Conservation (phyloP, 352 stramenopile genomes). For the Pythium phragmiticola region DNA sequence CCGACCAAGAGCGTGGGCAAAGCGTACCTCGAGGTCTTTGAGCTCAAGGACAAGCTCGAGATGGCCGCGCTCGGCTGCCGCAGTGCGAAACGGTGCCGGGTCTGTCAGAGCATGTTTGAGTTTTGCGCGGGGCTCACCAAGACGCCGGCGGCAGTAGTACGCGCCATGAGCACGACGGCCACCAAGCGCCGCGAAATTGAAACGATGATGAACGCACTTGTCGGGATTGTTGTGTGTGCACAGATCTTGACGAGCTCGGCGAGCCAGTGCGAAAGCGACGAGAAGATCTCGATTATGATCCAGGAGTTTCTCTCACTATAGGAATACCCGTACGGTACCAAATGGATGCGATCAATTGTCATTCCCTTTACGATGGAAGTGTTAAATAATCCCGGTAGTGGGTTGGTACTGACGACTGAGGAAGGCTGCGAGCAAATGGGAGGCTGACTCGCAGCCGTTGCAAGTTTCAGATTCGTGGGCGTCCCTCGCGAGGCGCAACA, state of each 20-base stretch:
- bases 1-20: constrained; percentile 9
- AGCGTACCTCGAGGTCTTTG: constrained; percentile 19
- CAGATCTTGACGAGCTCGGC: constrained; percentile 14
- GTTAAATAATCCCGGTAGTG: constrained; percentile 13
- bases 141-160: constrained; percentile 16
- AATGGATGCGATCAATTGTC: background rate
- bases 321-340: background rate
- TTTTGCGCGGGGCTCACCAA: constrained; percentile 10
- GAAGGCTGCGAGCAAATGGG: constrained; percentile 1
- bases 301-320: constrained; percentile 16
- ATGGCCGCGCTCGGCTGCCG: constrained; percentile 12
- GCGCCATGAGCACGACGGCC: constrained; percentile 14
- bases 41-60: constrained; percentile 12
- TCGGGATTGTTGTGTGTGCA: constrained; percentile 17
- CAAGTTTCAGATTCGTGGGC: background rate
- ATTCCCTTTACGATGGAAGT: background rate
- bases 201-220: constrained; percentile 16
- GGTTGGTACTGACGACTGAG: constrained; percentile 2
- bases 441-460: background rate
- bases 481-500: background rate
- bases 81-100: constrained; percentile 16
- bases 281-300: constrained; percentile 19
- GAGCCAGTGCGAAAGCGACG: constrained; percentile 12
- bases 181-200: constrained; percentile 17
- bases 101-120: constrained; percentile 23